These are phyloP conservation scores for Kentomonas sorsogonicus DNA, from an alignment of 208 protist species.

Conservation along the genomic window DNA sequence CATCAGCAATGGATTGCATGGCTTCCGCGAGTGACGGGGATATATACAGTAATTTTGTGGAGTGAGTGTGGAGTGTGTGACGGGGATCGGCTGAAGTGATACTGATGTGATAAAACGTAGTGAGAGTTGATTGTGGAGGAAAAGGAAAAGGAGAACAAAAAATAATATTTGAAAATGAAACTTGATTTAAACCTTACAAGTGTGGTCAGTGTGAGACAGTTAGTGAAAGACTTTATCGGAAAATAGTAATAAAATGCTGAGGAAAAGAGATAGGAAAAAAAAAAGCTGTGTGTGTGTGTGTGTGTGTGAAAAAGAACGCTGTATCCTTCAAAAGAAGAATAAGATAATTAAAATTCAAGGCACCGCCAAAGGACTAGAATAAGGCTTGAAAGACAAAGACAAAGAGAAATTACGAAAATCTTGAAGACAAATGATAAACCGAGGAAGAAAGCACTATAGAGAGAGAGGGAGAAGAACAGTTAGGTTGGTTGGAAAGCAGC, in stretches of 20 bases:
- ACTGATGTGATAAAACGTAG: background rate
- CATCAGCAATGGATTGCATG: too few relatives aligned
- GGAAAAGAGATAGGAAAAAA: constrained; percentile 3
- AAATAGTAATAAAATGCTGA: background rate
- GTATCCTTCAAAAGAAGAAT: background rate
- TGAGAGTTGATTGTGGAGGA: background rate
- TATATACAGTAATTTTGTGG: too few relatives aligned
- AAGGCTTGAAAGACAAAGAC: background rate
- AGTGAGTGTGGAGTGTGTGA: too few relatives aligned
- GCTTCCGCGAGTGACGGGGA: too few relatives aligned
- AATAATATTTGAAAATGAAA: background rate
- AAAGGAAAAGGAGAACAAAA: background rate
- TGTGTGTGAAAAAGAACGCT: background rate
- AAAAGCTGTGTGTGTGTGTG: background rate
- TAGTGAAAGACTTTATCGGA: background rate
- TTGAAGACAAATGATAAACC: background rate
- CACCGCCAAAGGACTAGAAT: background rate
- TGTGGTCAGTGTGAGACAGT: background rate
- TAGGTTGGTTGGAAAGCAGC: background rate
- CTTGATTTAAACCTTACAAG: background rate
- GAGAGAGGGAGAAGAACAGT: background rate
- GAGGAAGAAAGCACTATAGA: background rate
- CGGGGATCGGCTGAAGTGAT: background rate
- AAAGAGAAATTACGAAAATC: too few relatives aligned
- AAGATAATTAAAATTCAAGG: background rate